A percentile compares a stretch with the other conserved stretches of the same genome.
Evolutionary conservation across 176 grass and related monocot genomes (phyloP).

Genomic region (Triticum dicoccoides): DNA sequence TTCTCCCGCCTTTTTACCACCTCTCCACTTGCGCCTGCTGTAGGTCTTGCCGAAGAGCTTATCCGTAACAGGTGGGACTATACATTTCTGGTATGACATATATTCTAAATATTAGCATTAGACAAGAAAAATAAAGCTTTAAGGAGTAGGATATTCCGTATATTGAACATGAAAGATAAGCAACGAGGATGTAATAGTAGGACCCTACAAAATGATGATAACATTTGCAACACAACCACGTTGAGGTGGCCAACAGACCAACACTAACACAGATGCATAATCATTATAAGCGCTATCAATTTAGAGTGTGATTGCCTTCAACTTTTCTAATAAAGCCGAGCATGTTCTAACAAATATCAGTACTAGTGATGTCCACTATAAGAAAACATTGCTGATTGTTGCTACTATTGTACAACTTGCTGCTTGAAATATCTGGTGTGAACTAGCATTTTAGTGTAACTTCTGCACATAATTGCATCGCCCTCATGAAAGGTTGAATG

Average conservation of each 20-base stretch:
- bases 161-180: not conserved
- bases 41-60: conserved; percentile 17
- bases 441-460: not conserved
- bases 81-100: conserved; percentile 41
- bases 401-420: not conserved
- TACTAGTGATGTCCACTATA: not conserved
- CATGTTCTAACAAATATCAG: not conserved
- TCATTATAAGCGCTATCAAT: not conserved
- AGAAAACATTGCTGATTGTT: not conserved
- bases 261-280: not conserved
- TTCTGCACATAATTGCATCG: not conserved
- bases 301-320: not conserved
- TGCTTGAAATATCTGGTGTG: not conserved
- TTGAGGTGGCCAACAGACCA: not conserved
- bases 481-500: not conserved
- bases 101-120: conserved; percentile 42
- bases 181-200: not conserved
- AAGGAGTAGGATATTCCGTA: conserved; percentile 8
- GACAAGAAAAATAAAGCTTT: not conserved
- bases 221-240: not conserved
- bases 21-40: conserved; percentile 32
- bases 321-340: not conserved
- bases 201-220: not conserved
- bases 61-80: conserved; percentile 6
- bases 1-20: conserved; percentile 16